A percentile compares a stretch with the other conserved stretches of the same genome.
phyloP scores from a whole-genome alignment of 495 filamentous ascomycete species.

The Cudoniella acicularis region DNA sequence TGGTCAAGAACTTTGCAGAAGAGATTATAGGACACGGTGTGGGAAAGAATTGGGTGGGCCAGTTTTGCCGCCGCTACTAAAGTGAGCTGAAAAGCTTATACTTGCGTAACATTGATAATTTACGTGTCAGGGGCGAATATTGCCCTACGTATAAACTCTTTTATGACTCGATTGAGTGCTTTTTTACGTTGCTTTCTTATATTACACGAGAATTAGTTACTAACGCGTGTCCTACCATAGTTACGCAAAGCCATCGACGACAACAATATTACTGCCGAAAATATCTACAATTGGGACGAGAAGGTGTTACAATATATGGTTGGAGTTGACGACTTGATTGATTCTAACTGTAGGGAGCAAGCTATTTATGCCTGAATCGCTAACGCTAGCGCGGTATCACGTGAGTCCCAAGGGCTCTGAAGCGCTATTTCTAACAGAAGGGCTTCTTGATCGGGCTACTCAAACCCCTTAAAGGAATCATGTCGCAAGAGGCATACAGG shows the following conservation, averaged over 20 bases:
- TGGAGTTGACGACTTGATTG: too few species aligned
- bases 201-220: not conserved
- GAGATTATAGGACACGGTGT: constrained; percentile 4
- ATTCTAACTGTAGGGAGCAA: too few species aligned
- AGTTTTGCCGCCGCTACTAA: constrained; percentile 5
- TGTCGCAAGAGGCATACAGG: not conserved
- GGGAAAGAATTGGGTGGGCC: constrained; percentile 7
- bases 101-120: constrained; percentile 13
- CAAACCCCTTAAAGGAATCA: constrained; percentile 24
- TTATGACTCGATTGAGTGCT: not conserved
- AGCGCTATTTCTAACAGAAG: too few species aligned
- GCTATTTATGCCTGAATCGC: too few species aligned
- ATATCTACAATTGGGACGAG: constrained; percentile 11
- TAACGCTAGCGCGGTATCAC: too few species aligned
- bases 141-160: not conserved
- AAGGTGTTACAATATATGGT: too few species aligned
- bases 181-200: constrained; percentile 3
- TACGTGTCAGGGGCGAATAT: not conserved
- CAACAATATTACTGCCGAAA: constrained; percentile 6
- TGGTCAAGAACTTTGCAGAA: constrained; percentile 10
- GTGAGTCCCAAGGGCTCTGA: too few species aligned
- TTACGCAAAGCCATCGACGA: not conserved
- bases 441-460: constrained; percentile 16
- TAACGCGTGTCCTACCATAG: constrained; percentile 2
- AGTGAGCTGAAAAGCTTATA: constrained; percentile 9